Conservation (phyloP, 148 eudicot species). For the Fallopia convolvulus region DNA sequence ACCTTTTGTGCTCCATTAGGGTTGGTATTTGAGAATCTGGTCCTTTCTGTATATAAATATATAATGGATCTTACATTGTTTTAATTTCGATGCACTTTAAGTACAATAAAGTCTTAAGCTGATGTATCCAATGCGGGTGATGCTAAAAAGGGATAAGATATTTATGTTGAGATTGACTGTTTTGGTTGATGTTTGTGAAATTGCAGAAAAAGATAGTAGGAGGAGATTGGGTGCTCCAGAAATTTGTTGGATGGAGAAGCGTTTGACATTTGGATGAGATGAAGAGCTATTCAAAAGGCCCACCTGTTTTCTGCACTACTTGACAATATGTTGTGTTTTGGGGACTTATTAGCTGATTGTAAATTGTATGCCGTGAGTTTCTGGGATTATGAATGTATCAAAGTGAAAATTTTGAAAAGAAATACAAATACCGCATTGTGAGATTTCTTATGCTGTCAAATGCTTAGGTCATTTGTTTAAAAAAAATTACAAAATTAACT, state of each 20-base stretch:
- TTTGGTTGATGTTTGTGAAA: not conserved
- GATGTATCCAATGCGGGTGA: not conserved
- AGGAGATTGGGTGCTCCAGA: not conserved
- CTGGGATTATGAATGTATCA: not conserved
- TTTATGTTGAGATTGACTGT: not conserved
- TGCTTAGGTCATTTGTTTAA: not conserved
- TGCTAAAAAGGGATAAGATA: not conserved
- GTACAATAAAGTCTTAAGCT: slow-evolving; percentile 2
- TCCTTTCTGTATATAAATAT: not conserved
- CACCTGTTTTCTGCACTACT: not conserved
- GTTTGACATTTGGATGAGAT: not conserved
- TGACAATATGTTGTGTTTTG: not conserved
- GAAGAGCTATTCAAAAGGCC: not conserved
- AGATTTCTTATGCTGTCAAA: not conserved
- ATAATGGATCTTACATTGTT: not conserved
- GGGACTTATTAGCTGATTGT: not conserved
- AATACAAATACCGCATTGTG: not conserved
- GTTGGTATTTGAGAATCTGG: not conserved
- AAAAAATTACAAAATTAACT: too few relatives aligned
- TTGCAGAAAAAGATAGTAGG: slow-evolving; percentile 3
- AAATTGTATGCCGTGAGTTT: not conserved
- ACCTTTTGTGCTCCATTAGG: not conserved
- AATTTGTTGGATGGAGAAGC: not conserved
- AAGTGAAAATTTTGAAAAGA: not conserved
- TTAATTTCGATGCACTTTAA: not conserved